A percentile compares a stretch with the other conserved stretches of the same genome.
Conservation (phyloP, 768 basidiomycete genomes). For the Pulveroboletus sp. region DNA sequence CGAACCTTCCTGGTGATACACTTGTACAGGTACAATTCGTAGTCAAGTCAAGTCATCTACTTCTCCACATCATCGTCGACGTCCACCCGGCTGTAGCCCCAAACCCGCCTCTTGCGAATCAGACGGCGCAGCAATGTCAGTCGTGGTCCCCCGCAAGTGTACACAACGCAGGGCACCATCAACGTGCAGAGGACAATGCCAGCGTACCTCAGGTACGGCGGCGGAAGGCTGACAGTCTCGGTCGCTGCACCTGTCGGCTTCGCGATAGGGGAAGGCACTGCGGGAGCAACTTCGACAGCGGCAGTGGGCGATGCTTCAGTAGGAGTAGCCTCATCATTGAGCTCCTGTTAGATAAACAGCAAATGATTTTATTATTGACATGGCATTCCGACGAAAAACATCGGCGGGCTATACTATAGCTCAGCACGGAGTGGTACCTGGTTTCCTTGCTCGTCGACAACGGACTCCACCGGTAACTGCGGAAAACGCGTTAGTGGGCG, state of each 20-base stretch:
- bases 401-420: constrained; percentile 59
- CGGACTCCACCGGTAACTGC: constrained; percentile 51
- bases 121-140: constrained; percentile 34
- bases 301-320: constrained; percentile 10
- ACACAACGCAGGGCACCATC: constrained; percentile 39
- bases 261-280: constrained; percentile 3
- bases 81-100: constrained; percentile 43
- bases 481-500: constrained; percentile 3
- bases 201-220: constrained; percentile 17
- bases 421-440: constrained; percentile 94
- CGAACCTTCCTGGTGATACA: no score
- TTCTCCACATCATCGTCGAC: constrained; percentile 50
- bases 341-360: constrained; percentile 48
- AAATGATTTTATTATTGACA: constrained; percentile 48
- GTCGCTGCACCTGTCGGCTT: neutral
- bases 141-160: constrained; percentile 44
- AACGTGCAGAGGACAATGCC: constrained; percentile 36
- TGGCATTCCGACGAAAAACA: constrained; percentile 33
- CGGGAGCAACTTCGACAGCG: constrained; percentile 13
- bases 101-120: constrained; percentile 32
- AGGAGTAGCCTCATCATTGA: constrained; percentile 18
- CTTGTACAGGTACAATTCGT: no score
- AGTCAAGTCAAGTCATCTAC: constrained; percentile 29
- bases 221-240: constrained; percentile 2
- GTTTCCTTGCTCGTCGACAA: constrained; percentile 61